Evolutionary conservation across 2,329 filamentous ascomycete genomes (phyloP), one percentile per base, ranked within the genome.

Genomic region (Conoideocrella luteorostrata): DNA sequence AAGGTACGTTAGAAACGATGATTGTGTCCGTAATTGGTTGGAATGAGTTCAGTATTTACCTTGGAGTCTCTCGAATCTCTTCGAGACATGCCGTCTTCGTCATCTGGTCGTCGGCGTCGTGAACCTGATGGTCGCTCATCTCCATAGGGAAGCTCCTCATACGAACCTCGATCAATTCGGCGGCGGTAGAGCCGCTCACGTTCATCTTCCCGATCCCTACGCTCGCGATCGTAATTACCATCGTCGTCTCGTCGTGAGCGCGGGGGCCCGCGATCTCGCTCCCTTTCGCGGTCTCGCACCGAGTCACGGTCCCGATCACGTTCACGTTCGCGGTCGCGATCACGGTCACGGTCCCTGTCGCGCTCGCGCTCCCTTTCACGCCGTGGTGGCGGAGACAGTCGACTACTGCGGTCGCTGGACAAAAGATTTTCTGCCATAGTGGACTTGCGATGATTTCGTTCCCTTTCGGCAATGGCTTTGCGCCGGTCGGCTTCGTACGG

Each of bases 401-500:
- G 62, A 51, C 68, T 70, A 50, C 67, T 69, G 49, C 72, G 73
- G 49, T 79, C 76, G 34, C 56, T 60, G 41, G 74, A 74, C 43
- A 82, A 61, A 17, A 80, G 65, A 52, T 71, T 78, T 55, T 82
- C 79, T 51, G 84, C 86, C 67, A 80, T 80, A 60, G 77, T 81
- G 35, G 80, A 74, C 68, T 93, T 94, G 63, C 88, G 83, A 67
- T 95, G 94, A 56, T 94, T 90, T 52, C 90, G 85, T 68, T 97
- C 94, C 38, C 94, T 84, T 60, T 95, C 90, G 46, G 90, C 89
- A 59, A 93, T 90, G 34, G 91, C 91, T 64, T 91, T 93, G 57
- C 89, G 85, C 52, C 93, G 82, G 61, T 98, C 93, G 47, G 90
- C 93, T 66, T 97, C 93, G 64, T 98, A 98, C 17, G 88, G 80